Evolutionary conservation across 2,329 filamentous ascomycete species (phyloP), one percentile per base, ranked within the genome.

Genomic region (Epichloe brachyelytri): DNA sequence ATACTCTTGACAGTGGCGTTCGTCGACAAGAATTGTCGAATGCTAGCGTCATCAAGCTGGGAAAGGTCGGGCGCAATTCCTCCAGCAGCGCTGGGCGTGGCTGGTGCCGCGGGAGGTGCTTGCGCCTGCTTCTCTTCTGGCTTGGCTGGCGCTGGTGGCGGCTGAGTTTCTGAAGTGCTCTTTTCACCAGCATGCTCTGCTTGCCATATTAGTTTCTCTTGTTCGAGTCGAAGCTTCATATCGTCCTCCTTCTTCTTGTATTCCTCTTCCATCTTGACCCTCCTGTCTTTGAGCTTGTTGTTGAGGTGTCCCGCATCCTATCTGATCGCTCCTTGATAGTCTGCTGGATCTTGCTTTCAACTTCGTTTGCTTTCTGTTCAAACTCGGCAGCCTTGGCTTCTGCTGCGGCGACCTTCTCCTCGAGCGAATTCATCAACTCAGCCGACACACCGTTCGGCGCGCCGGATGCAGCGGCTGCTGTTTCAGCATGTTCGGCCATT

Each of bases 201-300:
- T 55, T 75, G 69, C 71, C 78, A 78, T 44, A 81, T 83, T 53
- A 77, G 74, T 58, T 77, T 77, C 62, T 84, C 80, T 58, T 82
- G 82, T 58, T 83, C 78, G 37, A 83, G 72, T 55, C 71, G 73
- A 44, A 80, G 65, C 56, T 78, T 78, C 43, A 74, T 65, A 43
- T 77, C 71, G 39, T 71, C 71, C 22, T 73, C 70, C 59, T 78
- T 78, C 53, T 75, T 72, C 60, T 79, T 79, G 51, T 70, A 72
- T 53, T 77, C 72, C 34, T 75, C 73, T 48, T 75, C 73, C 55
- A 72, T 67, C 53, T 74, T 70, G 48, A 73, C 65, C 56, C 75
- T 77, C 43, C 82, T 77, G 58, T 88, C 87, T 51, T 74, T 78
- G 15, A 95, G 73, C 62, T 85, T 88, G 62, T 79, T 82, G 59